Evolutionary conservation across 169 alveolate genomes (phyloP), one percentile per base, ranked within the genome.

Genomic region (Eimeria acervulina): DNA sequence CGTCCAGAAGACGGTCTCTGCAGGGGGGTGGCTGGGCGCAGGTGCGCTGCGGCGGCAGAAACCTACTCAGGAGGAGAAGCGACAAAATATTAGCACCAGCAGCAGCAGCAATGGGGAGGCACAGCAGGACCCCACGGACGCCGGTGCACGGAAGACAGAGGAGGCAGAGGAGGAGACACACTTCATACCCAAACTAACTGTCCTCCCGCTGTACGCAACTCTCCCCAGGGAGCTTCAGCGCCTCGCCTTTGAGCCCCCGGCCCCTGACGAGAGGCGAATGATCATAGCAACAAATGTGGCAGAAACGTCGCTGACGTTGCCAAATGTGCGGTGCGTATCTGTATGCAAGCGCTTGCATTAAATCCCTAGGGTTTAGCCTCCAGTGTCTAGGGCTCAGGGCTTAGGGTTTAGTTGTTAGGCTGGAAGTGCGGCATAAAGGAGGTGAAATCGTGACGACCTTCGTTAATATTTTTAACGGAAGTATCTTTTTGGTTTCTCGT

Each of bases 261-360:
- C 96, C 42, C 99, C 98, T 17, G 97, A 97, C 95, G 99, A 98
- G 96, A 97, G 99, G 28, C 96, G 99, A 74, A 99, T 99, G 47
- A 99, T 99, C 61, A 98, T 99, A 52, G 98, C 99, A n/a, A 99
- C 99, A 40, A 99, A 99, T 95, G 99, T 99, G 6, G 99, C 99
- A 26, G 99, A 99, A 97, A 99, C 99, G 28, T 99, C 99, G 17
- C 96, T 99, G 40, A 99, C 99, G 23, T 98, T 99, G 63, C 99
- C 99, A 33, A 99, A 99, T 92, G 97, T 98, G 59, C 97, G 99
- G 97, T 97, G 94, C 63, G 96, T 51, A 10, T 40, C 31, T 72
- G 44, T 17, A 17, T 17, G 84, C 44, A 33, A 19, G n/a, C 21
- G 55, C n/a, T 17, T 38, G 55, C 76, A n/a, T 55, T n/a, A 68